Base-by-base conservation (phyloP, 2,329 filamentous ascomycete species). In the Epichloe scottii region DNA sequence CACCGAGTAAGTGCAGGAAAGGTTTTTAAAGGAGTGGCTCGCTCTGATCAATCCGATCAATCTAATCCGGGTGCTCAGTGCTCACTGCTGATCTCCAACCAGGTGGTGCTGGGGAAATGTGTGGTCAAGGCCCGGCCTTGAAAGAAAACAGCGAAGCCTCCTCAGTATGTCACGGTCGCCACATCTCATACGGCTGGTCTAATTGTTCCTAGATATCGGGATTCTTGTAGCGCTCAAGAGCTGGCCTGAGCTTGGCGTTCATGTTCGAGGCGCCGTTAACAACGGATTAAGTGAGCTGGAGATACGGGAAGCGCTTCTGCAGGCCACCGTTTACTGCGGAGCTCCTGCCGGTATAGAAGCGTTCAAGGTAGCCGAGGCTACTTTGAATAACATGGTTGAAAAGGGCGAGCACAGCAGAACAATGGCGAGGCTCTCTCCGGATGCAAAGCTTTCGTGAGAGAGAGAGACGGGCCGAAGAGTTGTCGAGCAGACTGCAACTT, bases 221-320 rank as follows among this genome's bases (percentile, higher is more conserved):
- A 82, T 85, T 74, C 68, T 85, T 44, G 78, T 77, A 62, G 78
- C 77, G 1, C 64, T 82, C 56, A 82, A 82, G 55, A 70, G 76
- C 15, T 70, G 69, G 34, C 71, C 74, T 0, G 81, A 84, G 58
- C 68, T 85, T 44, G 79, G 68, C 0, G 71, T 81, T 3, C 81
- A 85, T 59, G 69, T 80, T 14, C 70, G 79, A 23, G 81, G 81
- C 1, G 81, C 81, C 2, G 64, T 81, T 52, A 79, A 74, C 55
- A 84, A 84, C 56, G 81, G 80, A 0, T 63, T 78, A 10, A 76
- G 70, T 0, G 79, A 82, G 59, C 61, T 78, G 17, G 81, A 65
- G 51, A 62, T 65, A 14, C 67, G 79, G 15, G 81, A 84, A 65
- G 73, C 78, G 2, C 65, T 74, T 30, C 55, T 74, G 35, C 71